These are phyloP conservation scores for Verticillium nubilum DNA, from an alignment of 2,329 filamentous ascomycete species.

Conservation along the genomic window DNA sequence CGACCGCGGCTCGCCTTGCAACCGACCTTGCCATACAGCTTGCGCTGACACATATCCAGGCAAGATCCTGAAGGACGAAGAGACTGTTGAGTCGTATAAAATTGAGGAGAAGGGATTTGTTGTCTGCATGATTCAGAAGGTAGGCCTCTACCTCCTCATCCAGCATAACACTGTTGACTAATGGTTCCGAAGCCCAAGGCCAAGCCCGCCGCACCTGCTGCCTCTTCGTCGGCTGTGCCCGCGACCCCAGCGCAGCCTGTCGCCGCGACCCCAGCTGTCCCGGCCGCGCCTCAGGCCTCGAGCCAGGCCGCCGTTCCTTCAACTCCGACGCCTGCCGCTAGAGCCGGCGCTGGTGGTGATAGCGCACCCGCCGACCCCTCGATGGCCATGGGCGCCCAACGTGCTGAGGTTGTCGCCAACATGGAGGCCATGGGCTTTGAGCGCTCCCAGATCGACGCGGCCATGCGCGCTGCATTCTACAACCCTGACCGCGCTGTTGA, in stretches of 20 bases:
- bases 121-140: constrained; percentile 98
- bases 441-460: constrained; percentile 79
- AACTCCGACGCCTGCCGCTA: constrained; percentile 51
- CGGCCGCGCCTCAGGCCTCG: constrained; percentile 40
- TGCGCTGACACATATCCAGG: constrained; percentile 45
- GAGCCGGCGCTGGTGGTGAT: constrained; percentile 36
- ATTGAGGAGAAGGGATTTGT: constrained; percentile 99
- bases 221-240: constrained; percentile 54
- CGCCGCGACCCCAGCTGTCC: constrained; percentile 44
- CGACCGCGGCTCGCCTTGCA: constrained; percentile 2
- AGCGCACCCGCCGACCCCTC: constrained; percentile 60
- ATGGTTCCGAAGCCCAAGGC: constrained; percentile 41
- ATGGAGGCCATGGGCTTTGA: constrained; percentile 99
- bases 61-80: constrained; percentile 97
- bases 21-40: constrained; percentile 15
- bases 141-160: constrained; percentile 33
- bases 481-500: constrained; percentile 97
- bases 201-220: constrained; percentile 56
- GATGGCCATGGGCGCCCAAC: constrained; percentile 77
- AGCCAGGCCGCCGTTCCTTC: constrained; percentile 41
- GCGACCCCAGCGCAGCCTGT: constrained; percentile 56
- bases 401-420: constrained; percentile 75
- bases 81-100: constrained; percentile 93
- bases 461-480: constrained; percentile 93
- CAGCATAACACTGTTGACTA: neutral